Base-by-base conservation (phyloP, 257 asterid genomes). In the Sherardia arvensis region DNA sequence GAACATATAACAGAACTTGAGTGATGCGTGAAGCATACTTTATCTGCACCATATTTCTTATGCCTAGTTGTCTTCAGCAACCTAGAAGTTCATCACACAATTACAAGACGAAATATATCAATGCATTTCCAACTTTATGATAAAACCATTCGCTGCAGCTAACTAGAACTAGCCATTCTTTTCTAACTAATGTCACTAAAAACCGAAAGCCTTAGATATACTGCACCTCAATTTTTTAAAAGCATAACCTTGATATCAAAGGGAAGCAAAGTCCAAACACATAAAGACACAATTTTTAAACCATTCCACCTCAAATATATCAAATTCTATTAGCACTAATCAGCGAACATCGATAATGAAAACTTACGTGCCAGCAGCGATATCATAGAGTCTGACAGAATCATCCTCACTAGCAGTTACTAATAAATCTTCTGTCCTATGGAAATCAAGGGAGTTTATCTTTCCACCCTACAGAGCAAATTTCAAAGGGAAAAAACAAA, bases 381-480 rank as follows among this genome's bases (percentile, higher is more conserved):
- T 83, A 73, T 93, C 99, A 76, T 85, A 90, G 59, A 93, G 78
- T 51, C 94, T 87, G 61, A 93, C 83, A 2, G 96, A 87, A 72
- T 93, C 97, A 67, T 93, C 97, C 65, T 89, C 96, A 73, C 96
- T 77, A 30, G 99, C 73, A 4, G 97, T 93, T 22, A 85, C 88
- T 75, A 93, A 75, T 67, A 87, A 75, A 83, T 93, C 99, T 53
- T 79, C 94, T 28, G 81, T 81, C 69, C 99, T 83, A 72, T 90
- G 97, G 76, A 93, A 93, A 80, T 87, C 96, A 18, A 93, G 74
- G 22, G 95, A 85, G 72, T 83, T 93, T 53, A 90, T 80, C 70
- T 87, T 84, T 62, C 90, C 97, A 61, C 89, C 99, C 96, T 86
- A 77, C 23, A 62, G 68, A 70, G n/a, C 55, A 29, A 10, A 38